Evolutionary conservation across 2,329 filamentous ascomycete genomes (phyloP).

Genomic region (Colletotrichum incanum): DNA sequence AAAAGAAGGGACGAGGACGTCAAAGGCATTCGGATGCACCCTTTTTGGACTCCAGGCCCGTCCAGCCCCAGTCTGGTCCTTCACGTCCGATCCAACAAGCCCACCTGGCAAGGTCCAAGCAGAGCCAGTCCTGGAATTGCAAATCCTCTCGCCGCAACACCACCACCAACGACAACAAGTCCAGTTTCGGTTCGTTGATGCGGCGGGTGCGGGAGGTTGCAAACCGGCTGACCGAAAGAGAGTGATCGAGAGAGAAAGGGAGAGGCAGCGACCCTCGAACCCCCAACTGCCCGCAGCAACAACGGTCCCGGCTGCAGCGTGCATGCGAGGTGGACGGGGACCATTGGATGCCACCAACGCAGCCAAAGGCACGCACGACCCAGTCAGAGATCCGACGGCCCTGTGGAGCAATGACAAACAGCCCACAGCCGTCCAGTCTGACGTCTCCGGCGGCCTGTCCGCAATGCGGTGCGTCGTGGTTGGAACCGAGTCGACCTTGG

Average conservation of each 20-base stretch:
- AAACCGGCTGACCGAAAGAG: neutral
- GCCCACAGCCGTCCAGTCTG: neutral
- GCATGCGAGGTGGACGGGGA: neutral
- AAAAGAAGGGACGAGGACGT: conserved; percentile 8
- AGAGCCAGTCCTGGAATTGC: neutral
- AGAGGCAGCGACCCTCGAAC: conserved; percentile 1
- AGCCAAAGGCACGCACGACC: conserved; percentile 16
- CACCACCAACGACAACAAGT: neutral
- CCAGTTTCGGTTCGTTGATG: neutral
- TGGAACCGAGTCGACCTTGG: neutral
- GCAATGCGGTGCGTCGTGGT: neutral
- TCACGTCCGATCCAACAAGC: neutral
- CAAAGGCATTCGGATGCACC: conserved; percentile 10
- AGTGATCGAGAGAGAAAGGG: neutral
- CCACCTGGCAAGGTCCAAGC: neutral
- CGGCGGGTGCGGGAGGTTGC: neutral
- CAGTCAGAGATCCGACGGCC: conserved; percentile 4
- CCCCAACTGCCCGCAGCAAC: neutral
- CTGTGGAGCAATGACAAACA: neutral
- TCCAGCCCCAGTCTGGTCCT: neutral
- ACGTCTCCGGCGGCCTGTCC: neutral
- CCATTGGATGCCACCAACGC: neutral
- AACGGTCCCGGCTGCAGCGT: neutral
- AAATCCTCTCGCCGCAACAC: neutral
- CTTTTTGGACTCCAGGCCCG: conserved; percentile 7